Evolutionary conservation across 2,329 filamentous ascomycete species (phyloP).

Genomic region (Alternaria ventricosa): DNA sequence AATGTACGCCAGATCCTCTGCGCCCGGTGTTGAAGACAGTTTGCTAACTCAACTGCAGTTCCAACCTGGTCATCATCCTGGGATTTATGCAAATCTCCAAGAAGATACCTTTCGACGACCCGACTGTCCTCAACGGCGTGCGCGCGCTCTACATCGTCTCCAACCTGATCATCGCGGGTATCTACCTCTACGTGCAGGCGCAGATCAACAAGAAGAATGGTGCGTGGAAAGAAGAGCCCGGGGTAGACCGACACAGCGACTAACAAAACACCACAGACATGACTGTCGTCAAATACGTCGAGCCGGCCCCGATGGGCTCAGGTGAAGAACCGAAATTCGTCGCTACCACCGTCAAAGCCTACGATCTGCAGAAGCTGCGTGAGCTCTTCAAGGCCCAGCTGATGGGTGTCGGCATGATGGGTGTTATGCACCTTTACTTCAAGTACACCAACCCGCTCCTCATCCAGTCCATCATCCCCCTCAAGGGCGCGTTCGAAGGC

Average conservation of each 20-base stretch:
- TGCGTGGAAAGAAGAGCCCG: slow-evolving; percentile 56
- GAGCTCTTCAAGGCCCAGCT: slow-evolving; percentile 85
- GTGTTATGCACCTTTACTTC: slow-evolving; percentile 97
- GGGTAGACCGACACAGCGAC: slow-evolving; percentile 1
- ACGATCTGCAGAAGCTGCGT: slow-evolving; percentile 87
- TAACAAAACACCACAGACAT: slow-evolving; percentile 67
- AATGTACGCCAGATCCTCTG: slow-evolving; percentile 34
- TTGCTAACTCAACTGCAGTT: slow-evolving; percentile 38
- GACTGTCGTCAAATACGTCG: slow-evolving; percentile 98
- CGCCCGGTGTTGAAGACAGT: slow-evolving; percentile 3
- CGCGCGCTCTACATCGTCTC: slow-evolving; percentile 70
- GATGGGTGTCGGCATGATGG: slow-evolving; percentile 98
- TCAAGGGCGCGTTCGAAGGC: slow-evolving; percentile 94
- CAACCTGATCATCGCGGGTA: slow-evolving; percentile 80
- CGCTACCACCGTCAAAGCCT: slow-evolving; percentile 94
- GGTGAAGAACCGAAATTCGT: slow-evolving; percentile 94
- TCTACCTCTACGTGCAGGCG: slow-evolving; percentile 85
- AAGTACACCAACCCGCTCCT: slow-evolving; percentile 99
- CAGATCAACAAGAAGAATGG: slow-evolving; percentile 98
- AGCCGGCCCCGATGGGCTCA: slow-evolving; percentile 91
- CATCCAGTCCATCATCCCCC: slow-evolving; percentile 97
- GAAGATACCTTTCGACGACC: slow-evolving; percentile 92
- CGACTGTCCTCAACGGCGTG: slow-evolving; percentile 69
- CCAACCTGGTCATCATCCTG: slow-evolving; percentile 50
- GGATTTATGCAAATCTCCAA: slow-evolving; percentile 98